phyloP scores from a whole-genome alignment of 1,284 basidiomycete genomes.

The Irpex sp. region DNA sequence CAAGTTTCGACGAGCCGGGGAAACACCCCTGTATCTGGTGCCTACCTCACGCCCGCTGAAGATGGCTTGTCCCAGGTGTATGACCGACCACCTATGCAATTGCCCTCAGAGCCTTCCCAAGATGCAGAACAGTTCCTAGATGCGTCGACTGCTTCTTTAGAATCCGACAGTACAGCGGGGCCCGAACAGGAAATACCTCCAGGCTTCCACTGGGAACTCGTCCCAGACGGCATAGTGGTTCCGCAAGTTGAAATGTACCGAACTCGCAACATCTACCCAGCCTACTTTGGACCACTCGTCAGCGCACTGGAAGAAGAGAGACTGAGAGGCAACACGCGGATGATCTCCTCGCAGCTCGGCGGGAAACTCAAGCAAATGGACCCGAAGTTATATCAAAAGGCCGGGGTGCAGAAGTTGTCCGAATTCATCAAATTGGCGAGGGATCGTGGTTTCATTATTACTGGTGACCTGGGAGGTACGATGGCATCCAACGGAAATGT shows the following conservation, averaged over 20 bases:
- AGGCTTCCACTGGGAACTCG: neutral
- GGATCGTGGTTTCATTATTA: conserved; percentile 37
- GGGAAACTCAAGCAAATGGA: conserved; percentile 18
- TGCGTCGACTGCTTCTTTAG: neutral
- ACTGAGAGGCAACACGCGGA: conserved; percentile 23
- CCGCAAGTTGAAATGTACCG: conserved; percentile 9
- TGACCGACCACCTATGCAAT: neutral
- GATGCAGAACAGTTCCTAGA: neutral
- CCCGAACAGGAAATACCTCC: neutral
- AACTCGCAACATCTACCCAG: neutral
- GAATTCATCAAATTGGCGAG: conserved; percentile 44
- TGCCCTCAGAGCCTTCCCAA: neutral
- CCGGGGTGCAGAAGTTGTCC: conserved; percentile 40
- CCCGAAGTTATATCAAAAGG: conserved; percentile 35
- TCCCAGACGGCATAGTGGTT: conserved; percentile 3
- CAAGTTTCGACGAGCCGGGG: neutral
- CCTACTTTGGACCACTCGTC: conserved; percentile 21
- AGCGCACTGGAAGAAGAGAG: conserved; percentile 26
- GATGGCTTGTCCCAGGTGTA: neutral
- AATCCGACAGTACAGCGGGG: neutral
- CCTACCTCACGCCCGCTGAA: neutral
- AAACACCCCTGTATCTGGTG: neutral
- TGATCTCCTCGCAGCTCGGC: conserved; percentile 24
- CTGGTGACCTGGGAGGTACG: conserved; percentile 24
- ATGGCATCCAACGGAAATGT: conserved; percentile 29